phyloP scores from a whole-genome alignment of 75 land plant species.

The Isoetes taiwanensis region DNA sequence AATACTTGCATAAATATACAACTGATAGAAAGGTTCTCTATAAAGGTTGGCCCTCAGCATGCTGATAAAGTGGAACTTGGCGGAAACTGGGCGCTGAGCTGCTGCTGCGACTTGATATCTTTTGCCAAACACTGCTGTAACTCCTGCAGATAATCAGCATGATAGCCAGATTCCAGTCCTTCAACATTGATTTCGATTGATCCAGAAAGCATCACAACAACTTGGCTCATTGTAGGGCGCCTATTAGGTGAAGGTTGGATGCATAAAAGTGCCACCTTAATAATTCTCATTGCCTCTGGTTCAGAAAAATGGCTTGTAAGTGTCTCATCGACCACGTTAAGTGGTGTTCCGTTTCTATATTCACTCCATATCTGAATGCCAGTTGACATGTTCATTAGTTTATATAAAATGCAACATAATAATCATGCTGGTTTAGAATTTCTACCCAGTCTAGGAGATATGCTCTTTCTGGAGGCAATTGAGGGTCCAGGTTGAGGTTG shows the following conservation, averaged over 20 bases:
- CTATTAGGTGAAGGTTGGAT: constrained; percentile 9
- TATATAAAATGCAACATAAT: not conserved
- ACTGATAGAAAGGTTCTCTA: too few species aligned
- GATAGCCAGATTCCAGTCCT: too few species aligned
- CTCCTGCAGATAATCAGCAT: too few species aligned
- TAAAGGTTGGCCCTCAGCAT: too few species aligned
- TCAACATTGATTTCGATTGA: too few species aligned
- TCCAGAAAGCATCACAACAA: constrained; percentile 22
- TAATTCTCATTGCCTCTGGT: constrained; percentile 6
- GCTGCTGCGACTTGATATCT: too few species aligned
- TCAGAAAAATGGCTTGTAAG: constrained; percentile 5
- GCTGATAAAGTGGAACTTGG: too few species aligned
- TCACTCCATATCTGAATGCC: constrained; percentile 25
- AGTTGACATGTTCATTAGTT: not conserved
- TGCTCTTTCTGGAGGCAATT: constrained; percentile 2
- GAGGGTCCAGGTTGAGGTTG: constrained; percentile 7
- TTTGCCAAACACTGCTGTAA: too few species aligned
- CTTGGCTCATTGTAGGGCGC: constrained; percentile 32
- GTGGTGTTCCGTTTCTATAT: constrained; percentile 9
- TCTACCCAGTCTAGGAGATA: constrained; percentile 32
- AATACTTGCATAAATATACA: too few species aligned
- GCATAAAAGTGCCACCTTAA: constrained; percentile 27
- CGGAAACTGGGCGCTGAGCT: too few species aligned
- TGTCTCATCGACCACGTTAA: constrained; percentile 10
- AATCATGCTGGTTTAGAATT: not conserved